Base-by-base conservation (phyloP, 2,329 filamentous ascomycete genomes). In the Nakataea oryzae region DNA sequence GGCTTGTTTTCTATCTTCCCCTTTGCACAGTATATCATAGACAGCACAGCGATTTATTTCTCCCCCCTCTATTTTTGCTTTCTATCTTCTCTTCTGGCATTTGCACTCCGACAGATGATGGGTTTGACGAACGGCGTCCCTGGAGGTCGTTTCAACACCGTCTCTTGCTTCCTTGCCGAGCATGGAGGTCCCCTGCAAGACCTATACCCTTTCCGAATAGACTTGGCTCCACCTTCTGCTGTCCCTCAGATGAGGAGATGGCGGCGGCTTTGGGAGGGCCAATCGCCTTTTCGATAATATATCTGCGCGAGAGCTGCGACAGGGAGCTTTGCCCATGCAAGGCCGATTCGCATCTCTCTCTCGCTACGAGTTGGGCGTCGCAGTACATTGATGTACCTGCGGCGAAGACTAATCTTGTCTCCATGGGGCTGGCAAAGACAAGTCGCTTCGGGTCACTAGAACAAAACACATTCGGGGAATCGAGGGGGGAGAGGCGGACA, bases 31-130 rank as follows among this genome's bases (percentile, higher is more conserved):
- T 58, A 58, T 58, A 58, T 34, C n/a, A 24, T 34, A 30, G 29
- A 58, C 34, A 58, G 57, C 30, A 24, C n/a, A 58, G 57, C 57
- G 57, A 30, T 58, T 58, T 30, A 58, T 29, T 58, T 24, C 32
- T 58, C 34, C 30, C 57, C 30, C 34, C 34, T 13, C 12, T 17
- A 30, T 26, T 41, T 41, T 34, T 58, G 30, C 8, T 13, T 41
- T 30, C 30, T 58, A 34, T 58, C 30, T 58, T 27, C 26, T 58
- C 57, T 50, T 50, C 41, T 50, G 41, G 41, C 41, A 24, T 50
- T n/a, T 24, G 41, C 41, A 50, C 41, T 50, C 21, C 24, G 7
- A 50, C 41, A 50, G 41, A 50, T 3, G 41, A 11, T 50, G 41
- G 41, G 7, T n/a, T 50, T 50, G 21, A 9, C 41, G 24, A 4